Evolutionary conservation across 2,329 filamentous ascomycete genomes (phyloP).

Genomic region (Gnomoniopsis smithogilvyi): DNA sequence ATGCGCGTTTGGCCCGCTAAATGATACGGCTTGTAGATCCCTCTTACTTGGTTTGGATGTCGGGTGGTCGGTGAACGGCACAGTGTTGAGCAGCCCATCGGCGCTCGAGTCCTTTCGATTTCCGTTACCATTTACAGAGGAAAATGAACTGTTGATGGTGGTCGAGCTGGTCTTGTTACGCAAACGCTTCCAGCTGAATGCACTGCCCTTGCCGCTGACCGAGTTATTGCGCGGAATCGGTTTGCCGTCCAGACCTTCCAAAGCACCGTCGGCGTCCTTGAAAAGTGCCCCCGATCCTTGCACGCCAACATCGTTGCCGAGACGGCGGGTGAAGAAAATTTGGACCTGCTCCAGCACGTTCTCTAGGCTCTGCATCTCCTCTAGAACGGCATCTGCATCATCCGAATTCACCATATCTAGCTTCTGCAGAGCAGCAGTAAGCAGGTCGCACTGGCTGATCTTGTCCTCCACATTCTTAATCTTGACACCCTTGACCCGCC

Average conservation of each 20-base stretch:
- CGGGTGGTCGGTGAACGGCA: conserved; percentile 71
- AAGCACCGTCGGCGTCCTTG: conserved; percentile 55
- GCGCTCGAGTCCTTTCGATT: conserved; percentile 32
- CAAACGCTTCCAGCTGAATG: conserved; percentile 86
- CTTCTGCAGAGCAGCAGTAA: conserved; percentile 85
- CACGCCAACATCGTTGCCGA: conserved; percentile 90
- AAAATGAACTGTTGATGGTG: conserved; percentile 50
- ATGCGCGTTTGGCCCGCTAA: conserved; percentile 78
- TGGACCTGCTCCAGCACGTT: conserved; percentile 84
- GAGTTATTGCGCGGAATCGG: conserved; percentile 54
- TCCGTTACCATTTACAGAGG: conserved; percentile 33
- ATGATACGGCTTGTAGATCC: conserved; percentile 65
- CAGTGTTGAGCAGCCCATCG: conserved; percentile 51
- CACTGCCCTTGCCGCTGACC: conserved; percentile 66
- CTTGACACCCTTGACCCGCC: conserved; percentile 92
- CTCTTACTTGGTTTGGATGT: conserved; percentile 68
- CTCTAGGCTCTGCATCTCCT: conserved; percentile 92
- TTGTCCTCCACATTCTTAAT: conserved; percentile 91
- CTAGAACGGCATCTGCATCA: conserved; percentile 86
- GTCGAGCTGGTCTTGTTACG: conserved; percentile 82
- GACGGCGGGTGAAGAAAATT: conserved; percentile 69
- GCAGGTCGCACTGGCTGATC: conserved; percentile 82
- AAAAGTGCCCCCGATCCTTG: conserved; percentile 72
- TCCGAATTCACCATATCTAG: conserved; percentile 80
- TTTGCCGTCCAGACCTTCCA: conserved; percentile 39